Evolutionary conservation across 495 filamentous ascomycete species (phyloP), one percentile per base, ranked within the genome.

Genomic region (Penicillium goetzii): DNA sequence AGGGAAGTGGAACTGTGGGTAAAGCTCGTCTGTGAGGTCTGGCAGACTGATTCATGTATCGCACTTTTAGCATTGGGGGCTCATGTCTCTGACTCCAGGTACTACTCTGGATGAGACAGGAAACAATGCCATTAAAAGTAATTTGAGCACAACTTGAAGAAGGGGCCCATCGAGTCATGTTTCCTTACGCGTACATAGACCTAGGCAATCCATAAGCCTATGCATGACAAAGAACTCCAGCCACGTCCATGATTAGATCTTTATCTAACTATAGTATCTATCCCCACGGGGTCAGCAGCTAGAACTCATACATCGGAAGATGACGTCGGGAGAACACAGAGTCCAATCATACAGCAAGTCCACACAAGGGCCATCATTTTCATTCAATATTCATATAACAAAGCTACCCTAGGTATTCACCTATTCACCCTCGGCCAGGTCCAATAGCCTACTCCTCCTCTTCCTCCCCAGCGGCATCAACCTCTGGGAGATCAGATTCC

Each of bases 401-500:
- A 21, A 47, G 55, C 17, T 32, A 25, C 15, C 1, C 33, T 28
- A 32, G 30, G 30, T 32, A 58, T 49, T 49, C 28, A 47, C 41
- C 41, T 23, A 10, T 11, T 45, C 19, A 10, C 19, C 11, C 19
- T 9, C 23, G 26, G 56, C 21, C 17, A 36, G 23, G 28, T 60
- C 19, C 19, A 47, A 23, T 17, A 40, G 15, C 34, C 58, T 64
- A 64, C 54, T 73, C 69, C 25, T 74, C 78, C 10, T 56, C 30
- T 23, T 56, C 30, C 36, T 56, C 54, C 12, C 62, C 75, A 52
- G 64, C 75, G 50, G 64, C 74, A 56, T 78, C 75, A 54, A 74
- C 74, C 63, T 80, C 80, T 28, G 70, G 66, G n/a, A 83, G 59
- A 60, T 81, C 76, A n/a, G 72, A 65, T 58, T 84, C 81, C 68